Conservation (phyloP, 106 monocot species). For the Dioscorea zingiberensis region DNA sequence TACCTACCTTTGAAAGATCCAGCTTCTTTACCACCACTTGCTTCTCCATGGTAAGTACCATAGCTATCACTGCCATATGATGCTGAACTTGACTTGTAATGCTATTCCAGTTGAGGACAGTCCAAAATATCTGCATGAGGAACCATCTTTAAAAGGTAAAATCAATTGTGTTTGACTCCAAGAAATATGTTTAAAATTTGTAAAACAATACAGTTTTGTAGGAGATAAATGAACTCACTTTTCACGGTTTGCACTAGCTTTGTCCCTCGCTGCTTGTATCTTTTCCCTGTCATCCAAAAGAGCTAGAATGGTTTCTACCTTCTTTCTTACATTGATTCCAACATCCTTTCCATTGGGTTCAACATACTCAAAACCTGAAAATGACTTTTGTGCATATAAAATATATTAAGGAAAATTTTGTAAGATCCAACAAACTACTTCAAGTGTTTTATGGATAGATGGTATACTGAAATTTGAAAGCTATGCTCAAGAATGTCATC, state of each 20-base stretch:
- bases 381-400: slow-evolving; percentile 41
- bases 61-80: slow-evolving; percentile 41
- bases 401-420: not conserved
- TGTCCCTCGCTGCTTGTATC: slow-evolving; percentile 70
- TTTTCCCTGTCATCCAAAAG: slow-evolving; percentile 78
- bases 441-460: not conserved
- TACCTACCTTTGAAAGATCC: slow-evolving; percentile 54
- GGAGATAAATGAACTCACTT: slow-evolving; percentile 49
- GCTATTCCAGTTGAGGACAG: slow-evolving; percentile 83
- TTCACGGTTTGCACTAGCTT: slow-evolving; percentile 84
- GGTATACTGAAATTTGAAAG: slow-evolving; percentile 68
- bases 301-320: slow-evolving; percentile 70
- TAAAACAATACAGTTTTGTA: not conserved
- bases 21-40: slow-evolving; percentile 38
- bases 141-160: slow-evolving; percentile 3
- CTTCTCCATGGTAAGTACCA: slow-evolving; percentile 38
- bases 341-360: slow-evolving; percentile 95
- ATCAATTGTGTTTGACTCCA: not conserved
- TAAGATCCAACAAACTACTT: not conserved
- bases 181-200: not conserved
- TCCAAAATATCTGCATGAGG: slow-evolving; percentile 70
- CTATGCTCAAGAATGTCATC: slow-evolving; percentile 83
- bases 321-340: slow-evolving; percentile 92
- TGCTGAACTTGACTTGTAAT: slow-evolving; percentile 58
- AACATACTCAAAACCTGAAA: slow-evolving; percentile 81